phyloP scores from a whole-genome alignment of 2,329 filamentous ascomycete species.

The Didymella pomorum region DNA sequence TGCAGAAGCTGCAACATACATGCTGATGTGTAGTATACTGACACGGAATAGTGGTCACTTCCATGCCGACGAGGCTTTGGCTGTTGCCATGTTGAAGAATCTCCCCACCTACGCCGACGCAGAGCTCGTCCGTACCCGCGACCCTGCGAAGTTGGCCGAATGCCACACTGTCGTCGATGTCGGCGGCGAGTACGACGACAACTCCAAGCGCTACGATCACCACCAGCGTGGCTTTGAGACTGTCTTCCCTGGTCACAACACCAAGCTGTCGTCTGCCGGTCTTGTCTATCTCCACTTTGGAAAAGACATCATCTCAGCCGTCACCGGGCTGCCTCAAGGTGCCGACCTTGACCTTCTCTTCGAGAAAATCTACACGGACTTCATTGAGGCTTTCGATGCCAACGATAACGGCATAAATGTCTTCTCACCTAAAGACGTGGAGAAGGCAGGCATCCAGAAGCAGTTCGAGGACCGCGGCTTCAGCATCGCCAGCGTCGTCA shows the following conservation, averaged over 20 bases:
- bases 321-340: conserved; percentile 66
- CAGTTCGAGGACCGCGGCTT: conserved; percentile 85
- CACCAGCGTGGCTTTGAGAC: conserved; percentile 91
- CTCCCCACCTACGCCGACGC: conserved; percentile 81
- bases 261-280: conserved; percentile 92
- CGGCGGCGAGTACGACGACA: conserved; percentile 88
- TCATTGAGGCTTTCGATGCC: conserved; percentile 94
- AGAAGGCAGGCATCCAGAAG: conserved; percentile 77
- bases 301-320: conserved; percentile 76
- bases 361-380: conserved; percentile 89
- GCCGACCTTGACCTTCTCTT: conserved; percentile 78
- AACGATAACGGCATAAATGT: conserved; percentile 94
- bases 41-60: conserved; percentile 77
- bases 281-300: conserved; percentile 97
- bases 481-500: conserved; percentile 85
- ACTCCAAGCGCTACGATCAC: conserved; percentile 86
- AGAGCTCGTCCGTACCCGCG: conserved; percentile 83
- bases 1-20: conserved; percentile 6
- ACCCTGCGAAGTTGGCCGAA: conserved; percentile 75
- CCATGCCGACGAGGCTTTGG: conserved; percentile 97
- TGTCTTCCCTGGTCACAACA: conserved; percentile 82
- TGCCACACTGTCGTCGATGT: conserved; percentile 98
- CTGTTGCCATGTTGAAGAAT: conserved; percentile 91
- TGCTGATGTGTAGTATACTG: background rate
- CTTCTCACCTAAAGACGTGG: conserved; percentile 76